Base-by-base conservation (phyloP, 2,329 filamentous ascomycete species). In the Colletotrichum musicola region DNA sequence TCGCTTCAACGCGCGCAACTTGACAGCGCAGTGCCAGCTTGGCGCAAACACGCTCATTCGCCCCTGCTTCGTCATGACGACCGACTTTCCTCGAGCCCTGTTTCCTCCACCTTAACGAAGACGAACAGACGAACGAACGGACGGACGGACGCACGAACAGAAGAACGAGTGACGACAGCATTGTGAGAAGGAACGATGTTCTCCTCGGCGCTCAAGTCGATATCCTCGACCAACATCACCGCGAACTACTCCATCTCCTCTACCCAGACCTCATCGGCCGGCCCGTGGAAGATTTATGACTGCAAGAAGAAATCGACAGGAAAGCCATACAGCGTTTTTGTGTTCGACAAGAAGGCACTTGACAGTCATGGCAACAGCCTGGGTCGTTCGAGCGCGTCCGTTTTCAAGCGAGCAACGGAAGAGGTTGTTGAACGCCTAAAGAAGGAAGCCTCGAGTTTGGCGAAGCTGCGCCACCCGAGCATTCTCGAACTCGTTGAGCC, bases 241-340 rank as follows among this genome's bases (percentile, higher is more conserved):
- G 90, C 92, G 77, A 97, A 97, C 82, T 99, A 99, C 81, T 89
- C 92, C 73, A 86, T 98, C 72, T 91, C 93, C 22, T 86, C 90
- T 27, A 89, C 89, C 68, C 88, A 92, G 12, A 91, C 89, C n/a
- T 92, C 94, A 59, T 89, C 89, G 60, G 93, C 95, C 16, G 96
- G 96, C 18, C 93, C 95, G 67, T 99, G 96, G 96, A 97, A 94
- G 83, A 96, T 99, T 76, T 95, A 95, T 86, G 95, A 98, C 82
- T 95, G 93, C 68, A 98, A 97, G 85, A 97, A 97, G 83, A 98
- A 98, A 82, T 94, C 92, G 35, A 97, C 94, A 0, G 93, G 93
- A 73, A 97, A 96, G 79, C 81, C 91, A 7, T 96, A 92, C 63
- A 98, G 95, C 16, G 90, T 98, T 73, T 99, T 98, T 76, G 90